Conservation (phyloP, 176 grass and related monocot genomes). For the Ampelocalamus luodianensis region DNA sequence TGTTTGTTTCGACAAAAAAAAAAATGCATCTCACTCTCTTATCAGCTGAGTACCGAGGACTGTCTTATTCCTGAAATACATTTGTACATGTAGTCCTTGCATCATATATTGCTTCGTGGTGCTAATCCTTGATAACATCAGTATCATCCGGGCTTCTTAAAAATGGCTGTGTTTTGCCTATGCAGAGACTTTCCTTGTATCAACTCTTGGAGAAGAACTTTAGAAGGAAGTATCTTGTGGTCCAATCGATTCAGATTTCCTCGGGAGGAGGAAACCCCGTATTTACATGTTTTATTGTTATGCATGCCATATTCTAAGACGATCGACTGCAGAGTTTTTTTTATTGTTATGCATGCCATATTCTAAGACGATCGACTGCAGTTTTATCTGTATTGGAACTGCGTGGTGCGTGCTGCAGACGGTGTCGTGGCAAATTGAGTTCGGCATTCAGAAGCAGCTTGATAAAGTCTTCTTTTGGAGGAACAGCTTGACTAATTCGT, state of each 20-base stretch:
- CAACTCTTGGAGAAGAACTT: background rate
- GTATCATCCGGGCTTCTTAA: background rate
- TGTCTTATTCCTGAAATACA: background rate
- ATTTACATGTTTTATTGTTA: background rate
- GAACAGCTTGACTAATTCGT: background rate
- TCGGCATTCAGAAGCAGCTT: background rate
- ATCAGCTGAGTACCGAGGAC: background rate
- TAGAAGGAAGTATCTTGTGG: background rate
- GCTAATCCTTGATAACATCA: background rate
- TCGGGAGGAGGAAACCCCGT: no score
- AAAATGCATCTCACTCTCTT: background rate
- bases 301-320: background rate
- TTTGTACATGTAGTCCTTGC: background rate
- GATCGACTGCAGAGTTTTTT: background rate
- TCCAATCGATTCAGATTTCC: background rate
- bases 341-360: background rate
- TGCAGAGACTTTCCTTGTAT: background rate
- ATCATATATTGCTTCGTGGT: background rate
- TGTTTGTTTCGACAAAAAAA: background rate
- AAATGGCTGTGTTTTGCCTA: background rate
- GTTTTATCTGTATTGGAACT: background rate
- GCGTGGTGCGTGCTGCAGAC: background rate
- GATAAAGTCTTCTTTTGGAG: background rate
- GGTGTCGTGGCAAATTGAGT: background rate
- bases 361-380: background rate